Base-by-base conservation (phyloP, 2,329 filamentous ascomycete species). In the Diaporthe sp. region DNA sequence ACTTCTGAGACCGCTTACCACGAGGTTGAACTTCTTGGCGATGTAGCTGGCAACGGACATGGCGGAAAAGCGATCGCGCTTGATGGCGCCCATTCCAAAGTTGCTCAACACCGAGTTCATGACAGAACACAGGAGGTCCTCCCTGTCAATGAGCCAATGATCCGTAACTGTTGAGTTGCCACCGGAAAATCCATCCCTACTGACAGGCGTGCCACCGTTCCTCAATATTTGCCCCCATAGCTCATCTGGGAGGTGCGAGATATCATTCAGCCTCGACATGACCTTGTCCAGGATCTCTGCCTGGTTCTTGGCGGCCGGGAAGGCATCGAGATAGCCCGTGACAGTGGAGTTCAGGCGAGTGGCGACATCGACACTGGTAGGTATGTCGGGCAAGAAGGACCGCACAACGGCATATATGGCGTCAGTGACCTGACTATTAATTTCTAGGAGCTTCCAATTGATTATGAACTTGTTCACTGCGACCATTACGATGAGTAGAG, bases 401-500 rank as follows among this genome's bases (percentile, higher is more conserved):
- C 49, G 44, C 37, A 74, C 53, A 42, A 68, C 65, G 25, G 44
- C 44, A 17, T 57, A 42, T 28, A 74, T 61, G 10, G 68, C 28
- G 12, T 51, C 53, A 31, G 62, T 37, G 1, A 42, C 55, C 55
- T 68, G 37, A 9, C 34, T 39, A 8, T 79, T 77, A 3, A 81
- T 80, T 31, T 86, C 81, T n/a, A 84, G 76, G 37, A 86, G 81
- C 76, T 87, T 87, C 31, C 82, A 82, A 83, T 84, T 87, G 72
- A 86, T 83, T 73, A 88, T 82, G 67, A 92, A 88, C 77, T 93
- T 90, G 9, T 90, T 90, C 49, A 88, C 85, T 22, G 90, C 91
- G 79, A 93, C 91, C 58, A 92, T 88, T 25, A 92, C 87, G 9
- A 93, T 87, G 22, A 92, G 88, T 42, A 93, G 87, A 8, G 89